Base-by-base conservation (phyloP, 495 filamentous ascomycete genomes). In the Aspergillus haitiensis region DNA sequence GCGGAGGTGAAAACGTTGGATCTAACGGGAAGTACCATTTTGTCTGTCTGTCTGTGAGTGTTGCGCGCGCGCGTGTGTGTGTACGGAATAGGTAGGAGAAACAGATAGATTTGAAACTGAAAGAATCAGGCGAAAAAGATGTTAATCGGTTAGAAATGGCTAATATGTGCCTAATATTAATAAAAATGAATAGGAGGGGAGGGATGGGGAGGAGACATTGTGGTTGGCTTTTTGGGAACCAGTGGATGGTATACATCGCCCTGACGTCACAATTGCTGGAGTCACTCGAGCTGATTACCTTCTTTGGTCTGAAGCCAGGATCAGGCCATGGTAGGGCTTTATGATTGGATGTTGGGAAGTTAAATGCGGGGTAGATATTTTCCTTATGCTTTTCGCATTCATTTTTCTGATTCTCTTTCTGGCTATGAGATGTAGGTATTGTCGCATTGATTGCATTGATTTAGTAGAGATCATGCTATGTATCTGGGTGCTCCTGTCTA, bases 261-360 rank as follows among this genome's bases (percentile, higher is more conserved):
- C 48, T 51, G 48, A 51, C 48, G 48, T 51, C 48, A 51, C 48
- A 10, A 11, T n/a, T 40, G 21, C 21, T 27, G 21, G 21, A 27
- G 21, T 40, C 7, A 40, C 37, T 40, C 7, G 37, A 40, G 37
- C 44, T 47, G 15, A 15, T 42, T 42, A 21, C 44, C 6, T 47
- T 6, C 27, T 16, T 40, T 47, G 44, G n/a, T 47, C 44, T 47
- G 7, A 15, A 47, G 27, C 44, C 6, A 21, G 9, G 15, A 47
- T 18, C 44, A 8, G 15, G 16, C 37, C 37, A 40, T 10, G 11
- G 10, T 40, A n/a, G 7, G 7, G 3, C 37, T 11, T 9, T 9
- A 40, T 40, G 3, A 40, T 11, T 40, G 37, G 1, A 47, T 47
- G 21, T 27, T 27, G 1, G 21, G 3, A 27, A 3, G 21, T 27